A percentile compares a stretch with the other conserved stretches of the same genome.
Conservation (phyloP, 2,329 filamentous ascomycete species). For the Neospermospora avenae region DNA sequence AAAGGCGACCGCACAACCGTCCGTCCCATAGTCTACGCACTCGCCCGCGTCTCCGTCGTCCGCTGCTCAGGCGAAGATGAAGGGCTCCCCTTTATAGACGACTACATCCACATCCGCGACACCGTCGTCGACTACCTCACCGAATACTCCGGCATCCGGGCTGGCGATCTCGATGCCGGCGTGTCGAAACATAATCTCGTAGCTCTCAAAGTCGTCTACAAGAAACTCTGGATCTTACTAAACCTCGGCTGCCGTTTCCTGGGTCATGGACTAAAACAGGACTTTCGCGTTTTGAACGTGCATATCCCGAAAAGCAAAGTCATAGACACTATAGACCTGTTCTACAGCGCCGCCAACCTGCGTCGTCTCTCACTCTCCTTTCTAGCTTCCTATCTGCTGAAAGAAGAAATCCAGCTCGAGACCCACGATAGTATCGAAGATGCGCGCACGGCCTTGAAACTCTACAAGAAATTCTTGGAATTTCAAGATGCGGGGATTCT, state of each 20-base stretch:
- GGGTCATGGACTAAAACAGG: conserved; percentile 88
- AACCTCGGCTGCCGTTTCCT: conserved; percentile 94
- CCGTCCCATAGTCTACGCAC: conserved; percentile 81
- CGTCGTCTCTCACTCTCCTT: conserved; percentile 91
- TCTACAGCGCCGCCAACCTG: conserved; percentile 75
- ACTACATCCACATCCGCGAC: conserved; percentile 91
- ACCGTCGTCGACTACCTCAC: conserved; percentile 94
- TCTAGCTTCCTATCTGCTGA: conserved; percentile 84
- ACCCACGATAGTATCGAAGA: conserved; percentile 96
- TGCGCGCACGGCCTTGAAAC: conserved; percentile 80
- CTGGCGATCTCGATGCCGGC: conserved; percentile 77
- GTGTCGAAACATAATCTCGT: conserved; percentile 81
- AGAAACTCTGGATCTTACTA: conserved; percentile 94
- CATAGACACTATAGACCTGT: conserved; percentile 90
- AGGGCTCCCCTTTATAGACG: conserved; percentile 88
- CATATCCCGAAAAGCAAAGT: conserved; percentile 87
- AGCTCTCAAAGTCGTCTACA: conserved; percentile 87
- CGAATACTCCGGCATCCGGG: conserved; percentile 85
- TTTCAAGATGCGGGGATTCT: conserved; percentile 83
- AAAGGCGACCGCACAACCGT: conserved; percentile 92
- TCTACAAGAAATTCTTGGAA: conserved; percentile 88
- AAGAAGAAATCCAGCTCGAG: conserved; percentile 89
- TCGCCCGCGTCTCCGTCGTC: conserved; percentile 90
- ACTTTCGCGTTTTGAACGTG: conserved; percentile 98
- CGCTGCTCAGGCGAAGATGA: conserved; percentile 75